phyloP scores from a whole-genome alignment of 2,329 filamentous ascomycete genomes.

The Aspergillus sp. region DNA sequence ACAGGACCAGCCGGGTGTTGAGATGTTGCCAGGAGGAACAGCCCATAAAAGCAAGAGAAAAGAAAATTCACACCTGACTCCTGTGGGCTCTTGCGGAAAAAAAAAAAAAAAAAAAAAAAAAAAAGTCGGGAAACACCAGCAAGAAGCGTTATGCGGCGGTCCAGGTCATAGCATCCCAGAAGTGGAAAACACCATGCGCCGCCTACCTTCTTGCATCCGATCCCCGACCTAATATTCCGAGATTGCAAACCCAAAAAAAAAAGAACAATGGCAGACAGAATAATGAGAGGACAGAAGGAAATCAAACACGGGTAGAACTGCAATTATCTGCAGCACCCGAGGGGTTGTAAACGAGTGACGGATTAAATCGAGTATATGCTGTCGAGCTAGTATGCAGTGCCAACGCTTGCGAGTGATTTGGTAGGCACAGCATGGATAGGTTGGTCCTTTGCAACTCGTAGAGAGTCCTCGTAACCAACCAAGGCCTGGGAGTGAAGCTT shows the following conservation, averaged over 20 bases:
- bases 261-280: conserved; percentile 30
- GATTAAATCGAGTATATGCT: conserved; percentile 14
- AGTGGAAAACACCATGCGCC: conserved; percentile 35
- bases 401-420: conserved; percentile 45
- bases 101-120: conserved; percentile 22
- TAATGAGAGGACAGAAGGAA: conserved; percentile 31
- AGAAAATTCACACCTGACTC: conserved; percentile 47
- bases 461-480: conserved; percentile 80
- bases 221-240: conserved; percentile 33
- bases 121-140: conserved; percentile 32
- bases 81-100: conserved; percentile 40
- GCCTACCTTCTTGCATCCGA: conserved; percentile 37
- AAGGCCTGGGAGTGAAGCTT: conserved; percentile 94
- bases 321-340: neutral
- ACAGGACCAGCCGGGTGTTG: conserved; percentile 50
- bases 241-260: conserved; percentile 44
- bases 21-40: conserved; percentile 37
- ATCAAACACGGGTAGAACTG: neutral
- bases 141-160: conserved; percentile 33
- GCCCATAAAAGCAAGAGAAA: conserved; percentile 38
- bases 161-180: conserved; percentile 30
- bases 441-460: conserved; percentile 41
- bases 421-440: conserved; percentile 44
- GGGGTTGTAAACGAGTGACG: conserved; percentile 17
- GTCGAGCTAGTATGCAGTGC: conserved; percentile 40